Evolutionary conservation across 352 stramenopile species (phyloP).

Genomic region (Globisporangium splendens): DNA sequence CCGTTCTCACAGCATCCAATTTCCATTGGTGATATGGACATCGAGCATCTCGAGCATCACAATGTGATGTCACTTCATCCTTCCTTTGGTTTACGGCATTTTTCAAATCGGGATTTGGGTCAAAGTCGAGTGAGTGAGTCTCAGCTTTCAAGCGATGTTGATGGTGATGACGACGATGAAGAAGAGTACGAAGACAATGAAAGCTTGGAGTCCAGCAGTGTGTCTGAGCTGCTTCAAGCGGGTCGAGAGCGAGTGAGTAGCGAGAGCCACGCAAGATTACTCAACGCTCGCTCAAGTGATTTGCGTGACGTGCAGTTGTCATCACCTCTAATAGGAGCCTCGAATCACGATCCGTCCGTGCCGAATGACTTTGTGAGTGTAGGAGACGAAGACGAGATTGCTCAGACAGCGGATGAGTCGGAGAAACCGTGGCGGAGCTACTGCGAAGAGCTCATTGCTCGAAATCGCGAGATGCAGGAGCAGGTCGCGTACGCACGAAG

Average conservation of each 20-base stretch:
- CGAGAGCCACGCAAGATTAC: too few species aligned
- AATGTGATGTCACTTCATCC: neutral
- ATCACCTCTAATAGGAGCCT: too few species aligned
- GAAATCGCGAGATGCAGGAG: conserved; percentile 76
- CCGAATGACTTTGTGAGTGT: neutral
- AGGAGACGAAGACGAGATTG: conserved; percentile 2
- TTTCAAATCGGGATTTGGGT: neutral
- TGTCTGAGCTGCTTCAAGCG: conserved; percentile 1
- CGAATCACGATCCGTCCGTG: neutral
- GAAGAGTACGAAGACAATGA: conserved; percentile 5
- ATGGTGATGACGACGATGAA: conserved; percentile 16
- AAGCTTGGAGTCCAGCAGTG: neutral
- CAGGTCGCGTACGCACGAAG: conserved; percentile 59
- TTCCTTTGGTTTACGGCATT: neutral
- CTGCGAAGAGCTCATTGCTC: conserved; percentile 66
- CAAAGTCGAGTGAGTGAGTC: conserved; percentile 9
- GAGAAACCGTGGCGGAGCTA: conserved; percentile 67
- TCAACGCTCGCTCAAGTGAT: too few species aligned
- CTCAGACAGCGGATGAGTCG: conserved; percentile 5
- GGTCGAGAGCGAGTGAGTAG: too few species aligned
- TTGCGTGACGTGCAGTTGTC: too few species aligned
- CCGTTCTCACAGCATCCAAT: neutral
- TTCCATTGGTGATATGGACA: conserved; percentile 8
- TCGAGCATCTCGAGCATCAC: neutral
- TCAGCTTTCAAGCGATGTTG: conserved; percentile 11